A percentile compares a stretch with the other conserved stretches of the same genome.
Evolutionary conservation across 768 basidiomycete genomes (phyloP).

Genomic region (Tulasnella sp.): DNA sequence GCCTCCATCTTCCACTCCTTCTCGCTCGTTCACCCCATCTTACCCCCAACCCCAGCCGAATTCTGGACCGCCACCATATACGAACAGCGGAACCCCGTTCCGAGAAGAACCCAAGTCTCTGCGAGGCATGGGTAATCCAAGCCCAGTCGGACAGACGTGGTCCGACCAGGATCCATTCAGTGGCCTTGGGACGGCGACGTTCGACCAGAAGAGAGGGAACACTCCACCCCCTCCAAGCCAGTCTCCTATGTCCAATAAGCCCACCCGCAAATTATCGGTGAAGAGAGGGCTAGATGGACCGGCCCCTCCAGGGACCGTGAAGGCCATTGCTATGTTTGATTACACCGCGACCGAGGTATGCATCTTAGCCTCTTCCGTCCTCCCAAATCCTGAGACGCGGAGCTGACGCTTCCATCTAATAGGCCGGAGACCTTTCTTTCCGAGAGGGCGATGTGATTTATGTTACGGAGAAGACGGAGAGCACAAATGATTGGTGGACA

Average conservation of each 20-base stretch:
- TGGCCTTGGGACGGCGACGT: background rate
- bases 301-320: conserved; percentile 12
- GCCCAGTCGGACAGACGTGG: background rate
- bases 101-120: background rate
- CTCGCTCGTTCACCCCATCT: conserved; percentile 3
- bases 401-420: background rate
- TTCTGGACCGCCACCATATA: background rate
- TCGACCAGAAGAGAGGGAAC: background rate
- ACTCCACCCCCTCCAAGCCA: conserved; percentile 14
- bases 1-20: background rate
- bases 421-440: conserved; percentile 37
- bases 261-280: conserved; percentile 19
- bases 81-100: background rate
- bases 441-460: conserved; percentile 35
- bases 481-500: conserved; percentile 37
- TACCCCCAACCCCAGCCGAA: background rate
- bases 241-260: conserved; percentile 14
- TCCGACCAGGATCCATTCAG: conserved; percentile 3
- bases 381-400: background rate
- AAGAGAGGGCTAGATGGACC: conserved; percentile 22
- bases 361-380: background rate
- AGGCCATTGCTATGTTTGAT: conserved; percentile 35
- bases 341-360: conserved; percentile 34
- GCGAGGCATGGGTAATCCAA: background rate
- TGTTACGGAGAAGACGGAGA: conserved; percentile 33